Evolutionary conservation across 768 basidiomycete genomes (phyloP).

Genomic region (Myochromella boudieri): DNA sequence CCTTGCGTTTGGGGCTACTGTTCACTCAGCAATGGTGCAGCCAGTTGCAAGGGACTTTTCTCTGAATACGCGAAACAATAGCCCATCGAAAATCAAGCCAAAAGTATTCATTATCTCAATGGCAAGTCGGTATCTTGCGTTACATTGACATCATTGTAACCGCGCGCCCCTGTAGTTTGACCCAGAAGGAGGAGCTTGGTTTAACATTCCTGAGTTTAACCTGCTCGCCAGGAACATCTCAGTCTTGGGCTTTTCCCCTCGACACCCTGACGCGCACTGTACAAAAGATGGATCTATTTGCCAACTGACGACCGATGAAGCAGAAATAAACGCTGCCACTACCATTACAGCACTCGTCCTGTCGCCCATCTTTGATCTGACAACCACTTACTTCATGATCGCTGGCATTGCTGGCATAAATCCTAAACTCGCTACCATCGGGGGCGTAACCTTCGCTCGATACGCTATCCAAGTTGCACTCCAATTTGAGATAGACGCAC

Average conservation of each 20-base stretch:
- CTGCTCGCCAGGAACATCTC: conserved; percentile 2
- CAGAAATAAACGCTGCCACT: conserved; percentile 4
- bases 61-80: background rate
- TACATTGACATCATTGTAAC: background rate
- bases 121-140: background rate
- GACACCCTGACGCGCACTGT: conserved; percentile 5
- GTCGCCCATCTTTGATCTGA: conserved; percentile 9
- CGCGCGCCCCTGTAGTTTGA: conserved; percentile 1
- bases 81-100: conserved; percentile 1
- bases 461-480: conserved; percentile 5
- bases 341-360: conserved; percentile 4
- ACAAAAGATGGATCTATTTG: conserved; percentile 4
- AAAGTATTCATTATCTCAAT: conserved; percentile 9
- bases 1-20: too few relatives aligned
- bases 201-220: conserved; percentile 2
- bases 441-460: conserved; percentile 1
- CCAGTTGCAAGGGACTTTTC: too few relatives aligned
- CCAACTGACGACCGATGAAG: conserved; percentile 5
- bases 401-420: conserved; percentile 6
- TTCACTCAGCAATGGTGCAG: too few relatives aligned
- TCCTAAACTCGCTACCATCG: conserved; percentile 1
- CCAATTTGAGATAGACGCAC: conserved; percentile 7
- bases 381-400: conserved; percentile 6
- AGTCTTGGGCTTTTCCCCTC: conserved; percentile 6
- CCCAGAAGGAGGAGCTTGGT: conserved; percentile 3